These are phyloP conservation scores for Inga oerstediana DNA, from an alignment of 306 rosid species.

Conservation along the genomic window DNA sequence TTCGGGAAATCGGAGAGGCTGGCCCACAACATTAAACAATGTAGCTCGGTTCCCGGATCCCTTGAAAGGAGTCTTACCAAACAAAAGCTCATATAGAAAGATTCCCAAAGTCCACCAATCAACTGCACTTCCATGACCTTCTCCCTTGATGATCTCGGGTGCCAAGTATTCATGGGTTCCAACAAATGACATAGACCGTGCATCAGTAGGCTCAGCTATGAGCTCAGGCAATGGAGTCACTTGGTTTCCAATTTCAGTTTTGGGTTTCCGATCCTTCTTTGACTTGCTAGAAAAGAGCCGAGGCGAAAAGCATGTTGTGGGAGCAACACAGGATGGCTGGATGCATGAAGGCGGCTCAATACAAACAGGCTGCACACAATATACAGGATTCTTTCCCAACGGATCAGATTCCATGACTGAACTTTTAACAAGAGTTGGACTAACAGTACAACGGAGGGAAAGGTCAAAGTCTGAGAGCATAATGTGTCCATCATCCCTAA, in stretches of 20 bases:
- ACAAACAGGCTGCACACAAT: conserved; percentile 95
- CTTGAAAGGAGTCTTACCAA: neutral
- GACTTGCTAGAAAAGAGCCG: conserved; percentile 91
- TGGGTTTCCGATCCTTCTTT: conserved; percentile 84
- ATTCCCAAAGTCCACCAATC: neutral
- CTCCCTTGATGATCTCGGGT: neutral
- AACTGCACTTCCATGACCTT: conserved; percentile 1
- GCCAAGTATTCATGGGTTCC: conserved; percentile 62
- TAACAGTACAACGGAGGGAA: conserved; percentile 89
- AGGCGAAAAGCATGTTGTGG: conserved; percentile 94
- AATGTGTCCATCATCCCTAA: conserved; percentile 95
- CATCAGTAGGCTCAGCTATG: conserved; percentile 94
- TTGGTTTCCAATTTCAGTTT: conserved; percentile 85
- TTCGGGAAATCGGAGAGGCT: conserved; percentile 69
- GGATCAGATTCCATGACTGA: conserved; percentile 69
- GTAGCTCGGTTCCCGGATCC: neutral
- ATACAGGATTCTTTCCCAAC: conserved; percentile 67
- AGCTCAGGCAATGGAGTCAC: conserved; percentile 93
- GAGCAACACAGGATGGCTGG: conserved; percentile 96
- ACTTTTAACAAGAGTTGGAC: conserved; percentile 85
- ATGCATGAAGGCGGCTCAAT: conserved; percentile 94
- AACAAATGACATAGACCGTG: conserved; percentile 98
- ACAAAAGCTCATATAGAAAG: neutral
- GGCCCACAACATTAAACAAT: neutral
- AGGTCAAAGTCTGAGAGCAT: conserved; percentile 48